These are phyloP conservation scores for Singerocomus rubriflavus DNA, from an alignment of 1,284 basidiomycete species.

Conservation along the genomic window DNA sequence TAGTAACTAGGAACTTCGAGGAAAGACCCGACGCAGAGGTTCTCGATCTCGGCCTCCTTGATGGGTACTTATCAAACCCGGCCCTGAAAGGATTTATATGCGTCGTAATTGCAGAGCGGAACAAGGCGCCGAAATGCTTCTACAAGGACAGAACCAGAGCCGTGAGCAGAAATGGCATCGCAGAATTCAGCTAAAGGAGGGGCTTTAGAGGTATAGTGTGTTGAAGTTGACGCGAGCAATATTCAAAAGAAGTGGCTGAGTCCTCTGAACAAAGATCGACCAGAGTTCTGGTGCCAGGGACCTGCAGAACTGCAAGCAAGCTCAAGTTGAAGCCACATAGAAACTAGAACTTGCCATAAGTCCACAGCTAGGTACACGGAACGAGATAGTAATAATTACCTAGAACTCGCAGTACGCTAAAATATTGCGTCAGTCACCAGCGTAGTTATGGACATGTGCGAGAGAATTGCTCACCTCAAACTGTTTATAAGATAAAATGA, in stretches of 20 bases:
- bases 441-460: too few relatives aligned
- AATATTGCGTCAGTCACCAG: too few relatives aligned
- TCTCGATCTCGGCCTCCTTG: slow-evolving; percentile 8
- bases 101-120: slow-evolving; percentile 10
- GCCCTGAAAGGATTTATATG: slow-evolving; percentile 12
- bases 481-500: too few relatives aligned
- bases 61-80: slow-evolving; percentile 10
- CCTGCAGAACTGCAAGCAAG: not conserved
- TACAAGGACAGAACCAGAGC: not conserved
- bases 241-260: not conserved
- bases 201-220: slow-evolving; percentile 6
- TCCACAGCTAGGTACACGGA: too few relatives aligned
- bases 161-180: not conserved
- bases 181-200: slow-evolving; percentile 2
- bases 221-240: slow-evolving; percentile 5
- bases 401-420: too few relatives aligned
- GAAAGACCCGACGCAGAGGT: slow-evolving; percentile 18
- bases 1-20: not conserved
- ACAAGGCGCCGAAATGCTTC: slow-evolving; percentile 4
- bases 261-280: not conserved
- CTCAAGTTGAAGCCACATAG: not conserved
- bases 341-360: too few relatives aligned
- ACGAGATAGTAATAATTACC: too few relatives aligned
- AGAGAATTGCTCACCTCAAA: too few relatives aligned
- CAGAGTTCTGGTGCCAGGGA: not conserved